Conservation (phyloP, 768 basidiomycete genomes). For the Trametopsis cervina region DNA sequence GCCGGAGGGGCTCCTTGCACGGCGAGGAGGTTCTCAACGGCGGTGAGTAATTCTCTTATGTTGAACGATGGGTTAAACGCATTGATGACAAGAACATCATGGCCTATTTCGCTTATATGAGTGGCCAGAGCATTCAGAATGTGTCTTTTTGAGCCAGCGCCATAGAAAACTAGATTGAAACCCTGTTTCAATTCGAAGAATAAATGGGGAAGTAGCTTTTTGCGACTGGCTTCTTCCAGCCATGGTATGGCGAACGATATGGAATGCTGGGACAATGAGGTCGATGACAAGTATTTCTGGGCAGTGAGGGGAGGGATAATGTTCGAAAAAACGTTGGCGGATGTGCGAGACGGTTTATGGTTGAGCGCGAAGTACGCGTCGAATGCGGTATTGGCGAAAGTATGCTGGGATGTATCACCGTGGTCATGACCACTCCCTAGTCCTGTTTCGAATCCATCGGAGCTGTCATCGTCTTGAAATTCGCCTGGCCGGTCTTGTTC, state of each 20-base stretch:
- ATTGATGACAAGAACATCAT: slow-evolving; percentile 61
- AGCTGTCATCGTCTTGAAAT: not conserved
- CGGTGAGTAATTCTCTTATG: slow-evolving; percentile 44
- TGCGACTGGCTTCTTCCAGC: slow-evolving; percentile 20
- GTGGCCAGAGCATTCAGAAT: slow-evolving; percentile 70
- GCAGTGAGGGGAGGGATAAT: slow-evolving; percentile 64
- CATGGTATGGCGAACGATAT: slow-evolving; percentile 27
- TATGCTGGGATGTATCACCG: not conserved
- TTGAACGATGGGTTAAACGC: slow-evolving; percentile 66
- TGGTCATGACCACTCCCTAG: not conserved
- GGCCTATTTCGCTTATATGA: not conserved
- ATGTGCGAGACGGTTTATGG: slow-evolving; percentile 61
- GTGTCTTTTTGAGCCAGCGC: slow-evolving; percentile 80
- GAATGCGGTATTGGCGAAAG: slow-evolving; percentile 43
- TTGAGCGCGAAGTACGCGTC: slow-evolving; percentile 80
- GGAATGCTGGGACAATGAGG: slow-evolving; percentile 24
- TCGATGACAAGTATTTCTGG: slow-evolving; percentile 45
- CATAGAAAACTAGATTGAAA: slow-evolving; percentile 86
- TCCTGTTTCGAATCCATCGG: not conserved
- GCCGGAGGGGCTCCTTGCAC: slow-evolving; percentile 27
- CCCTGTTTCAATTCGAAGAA: slow-evolving; percentile 69
- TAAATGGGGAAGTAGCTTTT: slow-evolving; percentile 50
- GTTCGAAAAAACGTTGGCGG: slow-evolving; percentile 71
- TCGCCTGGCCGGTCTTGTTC: not conserved
- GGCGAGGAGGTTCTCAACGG: slow-evolving; percentile 45